Evolutionary conservation across 1,284 basidiomycete genomes (phyloP), one percentile per base, ranked within the genome.

Genomic region (Athelia sp.): DNA sequence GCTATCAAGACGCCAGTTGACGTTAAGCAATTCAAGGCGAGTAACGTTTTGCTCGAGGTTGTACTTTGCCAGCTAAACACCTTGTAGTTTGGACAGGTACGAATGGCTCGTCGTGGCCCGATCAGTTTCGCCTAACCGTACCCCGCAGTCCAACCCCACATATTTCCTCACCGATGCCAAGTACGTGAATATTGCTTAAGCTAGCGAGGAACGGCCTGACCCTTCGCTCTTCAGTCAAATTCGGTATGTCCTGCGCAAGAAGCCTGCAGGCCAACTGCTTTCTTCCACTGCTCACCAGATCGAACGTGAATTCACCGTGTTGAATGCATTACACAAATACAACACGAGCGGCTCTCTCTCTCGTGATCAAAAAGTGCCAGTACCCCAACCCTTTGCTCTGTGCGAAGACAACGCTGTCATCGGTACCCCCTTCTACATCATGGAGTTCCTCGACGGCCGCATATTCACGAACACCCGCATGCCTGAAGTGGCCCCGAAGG

Each of bases 401-500:
- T 97, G 93, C 64, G 82, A 88, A 61, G 90, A 98, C 61, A 70
- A 61, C 24, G 61, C 68, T 2, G 78, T 98, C 19, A 77, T 96
- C 17, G 96, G 94, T 1, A 93, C 93, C 26, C 80, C 89, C 0
- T 98, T 98, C 70, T 98, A 98, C 65, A 77, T 98, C 34, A 98
- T 98, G 95, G 87, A 96, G 64, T 98, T 90, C 63, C 64, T 98
- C 46, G 83, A 93, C 43, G 96, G 95, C 0, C 76, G 96, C 40
- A 96, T 98, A 61, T 98, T 98, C 69, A 90, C 90, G 8, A 87
- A 98, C 65, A 74, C 81, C 13, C 70, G 81, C 50, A 87, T 98
- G 82, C 79, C 79, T 0, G 82, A 87, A 55, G 69, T 93, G 4
- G 63, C 74, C 32, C 70, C 76, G 8, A 62, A 79, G 46, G 85